These are phyloP conservation scores for Rhizopogon salebrosus DNA, from an alignment of 768 basidiomycete genomes.

Conservation along the genomic window DNA sequence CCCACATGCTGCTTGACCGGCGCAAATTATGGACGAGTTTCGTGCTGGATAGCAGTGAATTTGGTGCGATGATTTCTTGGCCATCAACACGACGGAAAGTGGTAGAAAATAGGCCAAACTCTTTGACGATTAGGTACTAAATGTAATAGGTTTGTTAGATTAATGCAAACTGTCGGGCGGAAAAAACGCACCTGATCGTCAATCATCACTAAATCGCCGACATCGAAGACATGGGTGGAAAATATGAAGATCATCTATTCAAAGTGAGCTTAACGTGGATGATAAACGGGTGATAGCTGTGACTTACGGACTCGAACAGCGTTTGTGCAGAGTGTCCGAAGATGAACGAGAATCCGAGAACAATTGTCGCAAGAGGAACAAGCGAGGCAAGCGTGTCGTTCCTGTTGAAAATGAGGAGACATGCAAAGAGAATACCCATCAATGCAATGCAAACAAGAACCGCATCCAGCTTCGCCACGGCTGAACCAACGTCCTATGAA, in stretches of 20 bases:
- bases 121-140: conserved; percentile 44
- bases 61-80: conserved; percentile 75
- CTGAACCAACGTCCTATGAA: conserved; percentile 60
- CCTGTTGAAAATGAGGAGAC: conserved; percentile 70
- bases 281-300: background rate
- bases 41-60: conserved; percentile 60
- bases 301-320: conserved; percentile 67
- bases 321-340: conserved; percentile 80
- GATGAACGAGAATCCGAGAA: conserved; percentile 81
- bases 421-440: conserved; percentile 59
- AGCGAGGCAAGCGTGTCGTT: conserved; percentile 63
- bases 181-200: conserved; percentile 50
- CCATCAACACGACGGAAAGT: conserved; percentile 78
- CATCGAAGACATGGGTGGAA: conserved; percentile 81
- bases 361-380: conserved; percentile 73
- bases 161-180: background rate
- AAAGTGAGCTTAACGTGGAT: background rate
- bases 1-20: conserved; percentile 75
- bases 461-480: conserved; percentile 73
- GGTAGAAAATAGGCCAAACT: conserved; percentile 79
- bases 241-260: conserved; percentile 76
- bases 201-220: conserved; percentile 79
- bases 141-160: background rate
- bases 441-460: conserved; percentile 60
- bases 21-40: conserved; percentile 79